These are phyloP conservation scores for Aspergillus ruber DNA, from an alignment of 2,329 filamentous ascomycete species.

Conservation along the genomic window DNA sequence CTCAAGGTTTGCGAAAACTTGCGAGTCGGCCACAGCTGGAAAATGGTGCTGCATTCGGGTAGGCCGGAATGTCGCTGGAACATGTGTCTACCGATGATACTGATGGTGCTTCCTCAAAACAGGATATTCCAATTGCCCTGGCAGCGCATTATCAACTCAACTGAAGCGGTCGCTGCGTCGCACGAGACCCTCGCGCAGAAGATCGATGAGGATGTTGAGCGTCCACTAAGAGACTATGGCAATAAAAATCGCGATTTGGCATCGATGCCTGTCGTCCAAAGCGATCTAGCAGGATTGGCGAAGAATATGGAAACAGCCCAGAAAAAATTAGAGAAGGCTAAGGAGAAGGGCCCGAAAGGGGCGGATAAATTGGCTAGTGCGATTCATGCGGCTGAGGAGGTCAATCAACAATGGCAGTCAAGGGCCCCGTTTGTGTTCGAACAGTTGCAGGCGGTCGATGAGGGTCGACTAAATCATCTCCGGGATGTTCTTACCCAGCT, in stretches of 20 bases:
- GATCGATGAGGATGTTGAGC: constrained; percentile 84
- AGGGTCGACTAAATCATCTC: constrained; percentile 80
- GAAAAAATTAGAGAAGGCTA: constrained; percentile 78
- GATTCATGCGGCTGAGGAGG: constrained; percentile 64
- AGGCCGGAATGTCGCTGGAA: constrained; percentile 31
- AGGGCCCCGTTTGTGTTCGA: constrained; percentile 95
- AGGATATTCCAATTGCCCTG: constrained; percentile 89
- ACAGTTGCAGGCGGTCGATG: constrained; percentile 82
- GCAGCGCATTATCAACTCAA: constrained; percentile 75
- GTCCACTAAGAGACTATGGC: constrained; percentile 69
- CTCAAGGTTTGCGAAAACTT: constrained; percentile 72
- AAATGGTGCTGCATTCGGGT: constrained; percentile 79
- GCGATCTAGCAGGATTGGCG: constrained; percentile 72
- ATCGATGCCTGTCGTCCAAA: constrained; percentile 72
- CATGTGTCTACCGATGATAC: constrained; percentile 2
- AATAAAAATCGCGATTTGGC: constrained; percentile 67
- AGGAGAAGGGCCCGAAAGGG: constrained; percentile 66
- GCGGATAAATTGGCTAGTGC: constrained; percentile 72
- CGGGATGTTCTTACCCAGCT: constrained; percentile 88
- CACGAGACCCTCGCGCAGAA: constrained; percentile 74
- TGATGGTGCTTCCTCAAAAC: constrained; percentile 11
- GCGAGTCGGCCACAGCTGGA: constrained; percentile 68
- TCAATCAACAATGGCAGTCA: constrained; percentile 83
- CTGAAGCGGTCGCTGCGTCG: constrained; percentile 73
- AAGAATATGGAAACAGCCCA: constrained; percentile 79